phyloP scores from a whole-genome alignment of 2,329 filamentous ascomycete genomes.

The Nigrospora osmanthi region DNA sequence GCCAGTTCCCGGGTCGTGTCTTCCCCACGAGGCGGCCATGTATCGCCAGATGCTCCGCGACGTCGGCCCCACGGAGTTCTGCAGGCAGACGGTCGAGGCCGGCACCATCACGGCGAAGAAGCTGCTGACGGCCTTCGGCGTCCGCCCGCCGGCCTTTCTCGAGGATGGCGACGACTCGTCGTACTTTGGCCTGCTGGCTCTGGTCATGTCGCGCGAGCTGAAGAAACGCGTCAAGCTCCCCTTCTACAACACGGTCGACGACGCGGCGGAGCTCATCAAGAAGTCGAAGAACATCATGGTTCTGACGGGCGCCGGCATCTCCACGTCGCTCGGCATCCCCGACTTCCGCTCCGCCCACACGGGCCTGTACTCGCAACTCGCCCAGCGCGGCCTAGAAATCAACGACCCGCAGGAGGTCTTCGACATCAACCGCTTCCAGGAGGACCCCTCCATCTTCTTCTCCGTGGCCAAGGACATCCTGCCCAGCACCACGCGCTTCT shows the following conservation, averaged over 20 bases:
- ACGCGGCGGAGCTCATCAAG: constrained; percentile 72
- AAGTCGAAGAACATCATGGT: constrained; percentile 80
- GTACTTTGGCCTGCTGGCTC: constrained; percentile 67
- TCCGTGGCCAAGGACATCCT: constrained; percentile 85
- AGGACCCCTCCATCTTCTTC: constrained; percentile 88
- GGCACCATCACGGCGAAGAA: constrained; percentile 70
- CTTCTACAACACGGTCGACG: constrained; percentile 77
- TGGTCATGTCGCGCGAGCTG: constrained; percentile 74
- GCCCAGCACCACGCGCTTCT: constrained; percentile 68
- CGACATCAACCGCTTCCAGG: constrained; percentile 77
- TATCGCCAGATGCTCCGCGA: constrained; percentile 66
- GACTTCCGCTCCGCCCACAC: constrained; percentile 94
- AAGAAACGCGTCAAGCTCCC: constrained; percentile 72
- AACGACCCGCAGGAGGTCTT: constrained; percentile 92
- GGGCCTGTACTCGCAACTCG: constrained; percentile 81
- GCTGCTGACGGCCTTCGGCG: constrained; percentile 78
- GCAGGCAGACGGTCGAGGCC: constrained; percentile 61
- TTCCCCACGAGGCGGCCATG: constrained; percentile 56
- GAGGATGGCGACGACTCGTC: constrained; percentile 65
- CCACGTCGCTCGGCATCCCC: constrained; percentile 90
- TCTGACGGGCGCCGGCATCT: constrained; percentile 92
- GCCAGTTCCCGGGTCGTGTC: constrained; percentile 11
- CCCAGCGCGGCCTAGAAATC: constrained; percentile 59
- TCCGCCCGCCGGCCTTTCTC: constrained; percentile 66
- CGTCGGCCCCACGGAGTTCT: constrained; percentile 72